Percentiles rank a stretch among this genome's conserved stretches.
Evolutionary conservation across 192 early-diverging fungal species (phyloP).

Genomic region (Phlyctochytrium bullatum): DNA sequence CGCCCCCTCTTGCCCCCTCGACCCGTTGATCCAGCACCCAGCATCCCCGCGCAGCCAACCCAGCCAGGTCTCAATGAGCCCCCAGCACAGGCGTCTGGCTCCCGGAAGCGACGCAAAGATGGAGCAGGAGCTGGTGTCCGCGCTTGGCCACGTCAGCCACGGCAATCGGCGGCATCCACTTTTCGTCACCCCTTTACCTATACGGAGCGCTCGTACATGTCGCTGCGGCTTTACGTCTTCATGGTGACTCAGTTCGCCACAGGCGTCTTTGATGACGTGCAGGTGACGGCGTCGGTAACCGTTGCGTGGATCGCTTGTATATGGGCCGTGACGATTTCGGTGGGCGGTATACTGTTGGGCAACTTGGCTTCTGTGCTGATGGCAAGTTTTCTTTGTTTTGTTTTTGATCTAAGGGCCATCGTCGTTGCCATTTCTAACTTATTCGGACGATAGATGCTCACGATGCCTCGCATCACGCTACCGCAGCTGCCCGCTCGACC

Average conservation of each 20-base stretch:
- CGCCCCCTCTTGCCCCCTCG: no score
- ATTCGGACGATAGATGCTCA: not conserved
- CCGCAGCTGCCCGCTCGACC: not conserved
- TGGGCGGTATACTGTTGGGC: not conserved
- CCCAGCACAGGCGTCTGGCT: not conserved
- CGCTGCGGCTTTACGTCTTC: not conserved
- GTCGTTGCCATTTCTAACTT: not conserved
- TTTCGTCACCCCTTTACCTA: constrained; percentile 5
- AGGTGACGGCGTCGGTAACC: not conserved
- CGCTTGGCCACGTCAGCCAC: not conserved
- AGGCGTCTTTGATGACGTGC: not conserved
- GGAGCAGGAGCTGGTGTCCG: no score
- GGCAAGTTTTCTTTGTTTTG: not conserved
- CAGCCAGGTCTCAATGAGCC: no score
- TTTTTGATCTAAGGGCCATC: not conserved
- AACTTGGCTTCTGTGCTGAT: constrained; percentile 2
- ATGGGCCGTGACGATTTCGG: not conserved
- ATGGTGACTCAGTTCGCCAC: not conserved
- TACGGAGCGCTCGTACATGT: not conserved
- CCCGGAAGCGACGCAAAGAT: not conserved
- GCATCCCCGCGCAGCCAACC: no score
- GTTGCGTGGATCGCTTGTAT: constrained; percentile 3
- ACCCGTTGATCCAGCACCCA: no score
- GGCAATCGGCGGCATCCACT: not conserved
- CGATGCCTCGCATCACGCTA: not conserved